These are phyloP conservation scores for Tetradesmus obliquus DNA, from an alignment of 139 green algal species.

Conservation along the genomic window DNA sequence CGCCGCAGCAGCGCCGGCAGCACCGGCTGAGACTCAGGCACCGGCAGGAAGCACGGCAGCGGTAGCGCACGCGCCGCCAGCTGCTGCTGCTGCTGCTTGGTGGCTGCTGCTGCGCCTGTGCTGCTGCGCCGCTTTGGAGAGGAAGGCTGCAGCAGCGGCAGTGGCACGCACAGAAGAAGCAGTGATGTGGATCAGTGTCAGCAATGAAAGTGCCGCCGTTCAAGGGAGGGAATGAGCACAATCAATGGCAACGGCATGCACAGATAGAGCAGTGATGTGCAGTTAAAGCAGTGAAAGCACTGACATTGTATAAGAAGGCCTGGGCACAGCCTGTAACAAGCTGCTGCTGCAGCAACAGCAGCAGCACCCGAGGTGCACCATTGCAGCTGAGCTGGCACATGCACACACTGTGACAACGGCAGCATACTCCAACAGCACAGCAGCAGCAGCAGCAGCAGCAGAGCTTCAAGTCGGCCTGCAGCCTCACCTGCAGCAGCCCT, in stretches of 20 bases:
- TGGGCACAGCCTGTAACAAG: no score
- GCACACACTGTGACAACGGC: no score
- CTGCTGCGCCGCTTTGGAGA: background rate
- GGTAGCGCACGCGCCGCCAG: conserved; percentile 14
- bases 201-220: no score
- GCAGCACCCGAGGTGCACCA: no score
- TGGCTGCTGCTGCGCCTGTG: conserved; percentile 20
- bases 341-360: no score
- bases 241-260: no score
- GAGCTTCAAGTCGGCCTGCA: background rate
- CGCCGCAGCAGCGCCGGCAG: conserved; percentile 93
- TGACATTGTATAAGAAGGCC: no score
- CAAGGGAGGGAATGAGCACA: no score
- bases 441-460: background rate
- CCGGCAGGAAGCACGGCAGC: conserved; percentile 82
- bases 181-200: background rate
- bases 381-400: no score
- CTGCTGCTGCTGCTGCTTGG: background rate
- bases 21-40: conserved; percentile 91
- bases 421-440: background rate
- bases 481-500: background rate
- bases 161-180: background rate
- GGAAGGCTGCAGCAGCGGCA: background rate
- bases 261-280: no score
- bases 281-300: no score